Evolutionary conservation across 2,329 filamentous ascomycete species (phyloP), one percentile per base, ranked within the genome.

Genomic region (Pseudogymnoascus sp.): DNA sequence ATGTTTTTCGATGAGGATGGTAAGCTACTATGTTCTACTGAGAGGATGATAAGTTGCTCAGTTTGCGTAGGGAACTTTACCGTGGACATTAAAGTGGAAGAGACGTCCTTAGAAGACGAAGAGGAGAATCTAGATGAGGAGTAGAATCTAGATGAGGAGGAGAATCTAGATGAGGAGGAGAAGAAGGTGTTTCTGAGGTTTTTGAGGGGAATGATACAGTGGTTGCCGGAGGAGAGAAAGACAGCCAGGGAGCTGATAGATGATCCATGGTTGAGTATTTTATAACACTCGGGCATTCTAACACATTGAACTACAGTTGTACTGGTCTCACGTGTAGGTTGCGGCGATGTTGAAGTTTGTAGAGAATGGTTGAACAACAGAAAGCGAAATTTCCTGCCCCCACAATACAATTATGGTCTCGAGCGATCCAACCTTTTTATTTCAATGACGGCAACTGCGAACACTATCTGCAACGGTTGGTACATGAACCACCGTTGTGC

Each of bases 161-260:
- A 63, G 44, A 73, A 70, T 19, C 53, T 75, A 6, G 29, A 68
- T 37, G 70, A 68, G 7, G 66, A 72, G 11, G 71, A 76, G 19
- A 73, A 72, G 56, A 26, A 44, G 15, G 37, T 68, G 2, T 77
- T 75, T 46, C 61, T 75, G 4, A 60, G 67, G 7, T 73, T 76
- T 59, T 61, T 72, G 9, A 56, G 50, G 6, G 65, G 67, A 17
- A 76, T 75, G 73, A 53, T 76, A 2, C 65, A 64, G 37, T 76
- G 72, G 74, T 50, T 68, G 13, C 74, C 72, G 13, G 73, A 72
- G 60, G 64, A 74, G 37, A 68, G 74, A 44, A 68, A 64, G 7
- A 72, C 70, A 7, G 75, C 75, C 4, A 69, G 66, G 42, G 68
- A 75, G 15, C 68, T 77, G 5, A 64, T 71, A 21, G 61, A 72